A percentile compares a stretch with the other conserved stretches of the same genome.
These are phyloP conservation scores for Globisporangium takayamanum DNA, from an alignment of 352 stramenopile genomes.

Conservation along the genomic window DNA sequence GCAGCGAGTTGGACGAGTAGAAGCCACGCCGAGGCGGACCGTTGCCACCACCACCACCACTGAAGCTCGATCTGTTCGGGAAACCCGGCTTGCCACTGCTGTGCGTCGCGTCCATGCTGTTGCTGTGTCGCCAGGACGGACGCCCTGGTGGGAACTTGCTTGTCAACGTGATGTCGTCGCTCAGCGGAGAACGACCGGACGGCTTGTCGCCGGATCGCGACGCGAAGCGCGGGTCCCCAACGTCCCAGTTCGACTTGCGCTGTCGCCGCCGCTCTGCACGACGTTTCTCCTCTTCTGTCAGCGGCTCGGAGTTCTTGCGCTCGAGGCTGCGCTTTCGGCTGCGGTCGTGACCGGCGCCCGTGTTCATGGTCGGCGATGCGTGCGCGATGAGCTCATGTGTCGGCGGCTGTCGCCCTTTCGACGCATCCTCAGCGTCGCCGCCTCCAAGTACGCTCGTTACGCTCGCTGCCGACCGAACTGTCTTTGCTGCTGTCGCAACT, in stretches of 20 bases:
- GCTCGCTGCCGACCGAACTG: not conserved
- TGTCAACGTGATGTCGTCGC: slow-evolving; percentile 21
- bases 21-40: slow-evolving; percentile 27
- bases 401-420: not conserved
- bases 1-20: slow-evolving; percentile 43
- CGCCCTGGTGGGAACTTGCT: slow-evolving; percentile 47
- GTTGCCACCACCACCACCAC: slow-evolving; percentile 1
- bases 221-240: slow-evolving; percentile 58
- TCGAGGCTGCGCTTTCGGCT: slow-evolving; percentile 41
- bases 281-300: slow-evolving; percentile 53
- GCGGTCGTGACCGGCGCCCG: slow-evolving; percentile 9
- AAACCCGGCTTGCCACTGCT: slow-evolving; percentile 28
- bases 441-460: not conserved
- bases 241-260: slow-evolving; percentile 79
- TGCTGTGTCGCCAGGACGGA: slow-evolving; percentile 53
- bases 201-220: slow-evolving; percentile 19
- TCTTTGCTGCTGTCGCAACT: not conserved
- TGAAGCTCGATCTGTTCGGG: slow-evolving; percentile 23
- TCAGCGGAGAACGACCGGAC: slow-evolving; percentile 2
- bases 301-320: slow-evolving; percentile 16
- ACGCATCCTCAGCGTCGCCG: not conserved
- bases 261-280: slow-evolving; percentile 57
- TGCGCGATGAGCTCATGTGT: not conserved
- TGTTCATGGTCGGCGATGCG: not conserved
- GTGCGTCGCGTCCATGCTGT: slow-evolving; percentile 57